phyloP scores from a whole-genome alignment of 2,329 filamentous ascomycete species.

The Sporothrix luriei region DNA sequence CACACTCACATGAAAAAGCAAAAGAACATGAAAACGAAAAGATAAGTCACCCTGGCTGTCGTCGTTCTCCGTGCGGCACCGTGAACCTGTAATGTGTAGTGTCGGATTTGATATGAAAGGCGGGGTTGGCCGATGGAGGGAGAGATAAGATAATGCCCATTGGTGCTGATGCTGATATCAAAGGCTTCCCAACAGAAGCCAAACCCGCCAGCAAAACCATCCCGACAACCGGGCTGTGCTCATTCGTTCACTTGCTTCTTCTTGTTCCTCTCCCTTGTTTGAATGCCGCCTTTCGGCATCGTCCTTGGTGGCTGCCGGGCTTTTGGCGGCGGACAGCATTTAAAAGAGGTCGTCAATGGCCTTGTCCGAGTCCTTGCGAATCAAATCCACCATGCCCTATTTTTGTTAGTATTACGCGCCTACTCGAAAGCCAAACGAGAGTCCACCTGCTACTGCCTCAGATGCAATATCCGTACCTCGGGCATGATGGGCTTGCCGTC shows the following conservation, averaged over 20 bases:
- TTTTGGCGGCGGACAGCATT: background rate
- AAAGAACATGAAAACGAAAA: too few species aligned
- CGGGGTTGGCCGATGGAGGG: slow-evolving; percentile 34
- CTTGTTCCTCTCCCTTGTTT: background rate
- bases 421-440: background rate
- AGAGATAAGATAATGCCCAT: slow-evolving; percentile 39
- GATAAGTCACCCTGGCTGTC: background rate
- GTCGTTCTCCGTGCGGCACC: background rate
- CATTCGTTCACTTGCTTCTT: background rate
- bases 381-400: slow-evolving; percentile 91
- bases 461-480: slow-evolving; percentile 57
- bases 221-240: background rate
- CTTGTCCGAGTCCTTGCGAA: slow-evolving; percentile 92
- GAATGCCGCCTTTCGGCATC: background rate
- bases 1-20: too few species aligned
- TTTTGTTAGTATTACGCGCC: slow-evolving; percentile 36
- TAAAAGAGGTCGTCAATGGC: slow-evolving; percentile 77
- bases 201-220: background rate
- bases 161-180: background rate
- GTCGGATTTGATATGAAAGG: slow-evolving; percentile 13
- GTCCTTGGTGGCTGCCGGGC: background rate
- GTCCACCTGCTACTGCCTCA: background rate
- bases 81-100: background rate
- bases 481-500: slow-evolving; percentile 88
- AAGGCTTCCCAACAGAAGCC: background rate